These are phyloP conservation scores for Suillus subluteus DNA, from an alignment of 768 basidiomycete species.

Conservation along the genomic window DNA sequence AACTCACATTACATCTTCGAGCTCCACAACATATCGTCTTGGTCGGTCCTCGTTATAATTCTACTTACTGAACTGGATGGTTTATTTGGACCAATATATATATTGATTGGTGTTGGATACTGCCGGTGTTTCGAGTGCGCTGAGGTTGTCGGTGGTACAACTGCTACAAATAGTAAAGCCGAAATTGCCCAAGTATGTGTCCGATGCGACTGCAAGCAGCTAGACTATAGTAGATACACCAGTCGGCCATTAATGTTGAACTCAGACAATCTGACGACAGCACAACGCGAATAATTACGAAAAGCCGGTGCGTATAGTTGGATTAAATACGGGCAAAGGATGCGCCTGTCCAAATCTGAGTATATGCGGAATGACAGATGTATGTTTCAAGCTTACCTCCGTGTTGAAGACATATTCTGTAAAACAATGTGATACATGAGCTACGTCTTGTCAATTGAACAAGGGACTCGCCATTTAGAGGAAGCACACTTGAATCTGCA, in stretches of 20 bases:
- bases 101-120: background rate
- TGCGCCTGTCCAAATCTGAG: conserved; percentile 50
- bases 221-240: too few relatives aligned
- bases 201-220: background rate
- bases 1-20: conserved; percentile 10
- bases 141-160: background rate
- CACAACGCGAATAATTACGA: conserved; percentile 33
- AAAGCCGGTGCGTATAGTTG: conserved; percentile 51
- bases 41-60: conserved; percentile 10
- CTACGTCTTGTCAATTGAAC: conserved; percentile 14
- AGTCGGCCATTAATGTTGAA: background rate
- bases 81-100: conserved; percentile 8
- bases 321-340: conserved; percentile 70
- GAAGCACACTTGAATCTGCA: conserved; percentile 69
- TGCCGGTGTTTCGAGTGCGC: background rate
- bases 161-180: background rate
- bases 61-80: conserved; percentile 19
- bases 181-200: conserved; percentile 1
- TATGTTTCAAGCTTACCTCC: conserved; percentile 54
- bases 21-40: background rate
- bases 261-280: background rate
- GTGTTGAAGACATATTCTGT: conserved; percentile 91
- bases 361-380: conserved; percentile 2
- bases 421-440: background rate
- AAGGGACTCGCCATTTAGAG: conserved; percentile 66